Evolutionary conservation across 2,329 filamentous ascomycete genomes (phyloP).

Genomic region (Pseudogymnoascus sp.): DNA sequence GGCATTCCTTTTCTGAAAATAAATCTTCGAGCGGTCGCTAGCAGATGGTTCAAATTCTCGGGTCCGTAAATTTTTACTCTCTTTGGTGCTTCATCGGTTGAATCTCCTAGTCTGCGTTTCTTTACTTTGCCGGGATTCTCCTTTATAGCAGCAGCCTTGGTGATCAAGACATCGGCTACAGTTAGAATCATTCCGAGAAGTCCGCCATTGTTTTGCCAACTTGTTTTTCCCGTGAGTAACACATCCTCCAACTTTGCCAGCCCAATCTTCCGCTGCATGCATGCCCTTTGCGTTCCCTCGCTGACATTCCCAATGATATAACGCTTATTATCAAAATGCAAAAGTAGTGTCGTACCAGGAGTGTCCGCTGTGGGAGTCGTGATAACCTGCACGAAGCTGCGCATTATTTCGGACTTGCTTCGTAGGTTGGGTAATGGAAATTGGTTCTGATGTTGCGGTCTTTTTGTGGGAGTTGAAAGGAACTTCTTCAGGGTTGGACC

Average conservation of each 20-base stretch:
- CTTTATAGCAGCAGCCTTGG: conserved; percentile 39
- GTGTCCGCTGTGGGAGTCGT: conserved; percentile 84
- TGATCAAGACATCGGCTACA: conserved; percentile 59
- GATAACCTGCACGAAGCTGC: conserved; percentile 65
- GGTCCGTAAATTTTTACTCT: conserved; percentile 67
- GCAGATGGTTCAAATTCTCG: conserved; percentile 68
- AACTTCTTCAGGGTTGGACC: not conserved
- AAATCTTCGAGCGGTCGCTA: conserved; percentile 79
- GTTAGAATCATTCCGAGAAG: conserved; percentile 80
- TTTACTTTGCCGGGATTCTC: conserved; percentile 30
- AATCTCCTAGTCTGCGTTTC: conserved; percentile 23
- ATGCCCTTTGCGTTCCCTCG: conserved; percentile 81
- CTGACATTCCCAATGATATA: conserved; percentile 79
- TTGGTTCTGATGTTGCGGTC: not conserved
- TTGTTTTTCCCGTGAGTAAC: conserved; percentile 71
- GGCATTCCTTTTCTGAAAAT: conserved; percentile 79
- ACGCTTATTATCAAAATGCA: conserved; percentile 73
- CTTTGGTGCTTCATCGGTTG: conserved; percentile 24
- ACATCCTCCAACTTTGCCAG: conserved; percentile 64
- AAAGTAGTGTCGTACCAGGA: conserved; percentile 64
- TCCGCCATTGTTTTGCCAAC: conserved; percentile 73
- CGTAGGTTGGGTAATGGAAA: not conserved
- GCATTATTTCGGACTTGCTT: conserved; percentile 46
- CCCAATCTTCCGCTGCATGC: conserved; percentile 47
- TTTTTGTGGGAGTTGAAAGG: not conserved